Percentiles rank a stretch among this genome's conserved stretches.
Evolutionary conservation across 169 alveolate genomes (phyloP).

Genomic region (Plasmodium blacklocki): DNA sequence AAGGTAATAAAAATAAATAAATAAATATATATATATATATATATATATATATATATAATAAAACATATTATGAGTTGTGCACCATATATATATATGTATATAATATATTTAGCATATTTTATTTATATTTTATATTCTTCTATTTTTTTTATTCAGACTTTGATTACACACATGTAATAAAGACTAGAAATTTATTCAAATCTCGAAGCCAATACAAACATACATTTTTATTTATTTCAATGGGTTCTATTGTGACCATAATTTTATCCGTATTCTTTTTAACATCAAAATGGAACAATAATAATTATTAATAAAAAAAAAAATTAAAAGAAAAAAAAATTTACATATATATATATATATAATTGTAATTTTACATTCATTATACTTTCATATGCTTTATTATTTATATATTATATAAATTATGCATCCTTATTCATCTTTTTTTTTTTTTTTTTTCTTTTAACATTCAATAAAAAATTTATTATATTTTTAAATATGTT

Average conservation of each 20-base stretch:
- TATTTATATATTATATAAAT: neutral
- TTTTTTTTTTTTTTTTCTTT: neutral
- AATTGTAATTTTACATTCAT: neutral
- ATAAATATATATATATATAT: neutral
- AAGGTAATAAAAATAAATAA: constrained; percentile 12
- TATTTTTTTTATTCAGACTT: constrained; percentile 16
- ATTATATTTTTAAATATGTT: constrained; percentile 14
- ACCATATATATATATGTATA: neutral
- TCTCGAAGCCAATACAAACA: constrained; percentile 22
- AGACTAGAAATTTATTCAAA: constrained; percentile 51
- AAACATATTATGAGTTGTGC: too few species aligned
- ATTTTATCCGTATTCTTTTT: constrained; percentile 45
- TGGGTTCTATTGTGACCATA: constrained; percentile 46
- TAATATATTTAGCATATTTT: neutral
- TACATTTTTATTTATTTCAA: constrained; percentile 16
- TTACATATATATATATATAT: neutral
- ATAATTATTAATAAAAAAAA: constrained; percentile 18
- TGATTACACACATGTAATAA: constrained; percentile 22
- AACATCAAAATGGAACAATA: constrained; percentile 48
- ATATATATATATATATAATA: neutral
- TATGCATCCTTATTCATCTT: neutral
- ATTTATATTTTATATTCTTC: neutral
- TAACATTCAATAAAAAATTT: neutral
- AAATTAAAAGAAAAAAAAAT: neutral
- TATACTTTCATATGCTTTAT: neutral